A percentile compares a stretch with the other conserved stretches of the same genome.
Conservation (phyloP, 2,329 filamentous ascomycete species). For the Blumeriella jaapii region DNA sequence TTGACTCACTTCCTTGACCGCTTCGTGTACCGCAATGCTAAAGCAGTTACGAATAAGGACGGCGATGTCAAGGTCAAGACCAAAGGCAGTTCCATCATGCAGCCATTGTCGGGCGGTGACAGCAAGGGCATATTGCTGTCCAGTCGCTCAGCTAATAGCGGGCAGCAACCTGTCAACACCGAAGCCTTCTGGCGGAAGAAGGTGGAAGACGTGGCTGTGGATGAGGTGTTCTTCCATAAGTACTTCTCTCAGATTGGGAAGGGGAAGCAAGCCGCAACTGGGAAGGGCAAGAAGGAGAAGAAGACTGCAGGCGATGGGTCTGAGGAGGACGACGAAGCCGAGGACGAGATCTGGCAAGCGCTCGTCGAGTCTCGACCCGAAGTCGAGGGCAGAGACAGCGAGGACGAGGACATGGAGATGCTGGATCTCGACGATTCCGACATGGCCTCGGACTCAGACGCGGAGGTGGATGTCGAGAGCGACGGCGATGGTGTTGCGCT, state of each 20-base stretch:
- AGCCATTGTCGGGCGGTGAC: conserved; percentile 63
- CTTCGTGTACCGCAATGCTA: conserved; percentile 94
- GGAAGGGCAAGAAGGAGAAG: conserved; percentile 45
- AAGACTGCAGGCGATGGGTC: conserved; percentile 33
- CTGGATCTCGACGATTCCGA: conserved; percentile 42
- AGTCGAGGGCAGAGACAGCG: conserved; percentile 54
- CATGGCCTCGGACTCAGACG: conserved; percentile 35
- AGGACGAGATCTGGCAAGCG: conserved; percentile 86
- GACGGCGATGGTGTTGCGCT: conserved; percentile 31
- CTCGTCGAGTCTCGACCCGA: conserved; percentile 73
- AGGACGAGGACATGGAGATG: conserved; percentile 38
- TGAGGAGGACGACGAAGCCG: conserved; percentile 45
- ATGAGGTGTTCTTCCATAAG: conserved; percentile 96
- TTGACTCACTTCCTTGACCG: conserved; percentile 94
- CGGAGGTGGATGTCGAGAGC: conserved; percentile 35
- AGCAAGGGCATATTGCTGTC: conserved; percentile 49
- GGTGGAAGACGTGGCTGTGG: conserved; percentile 72
- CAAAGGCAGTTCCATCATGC: conserved; percentile 93
- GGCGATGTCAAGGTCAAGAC: too few species aligned
- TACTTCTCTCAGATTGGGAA: conserved; percentile 78
- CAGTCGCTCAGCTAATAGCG: conserved; percentile 31
- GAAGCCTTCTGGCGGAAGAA: conserved; percentile 88
- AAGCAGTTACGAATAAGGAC: too few species aligned
- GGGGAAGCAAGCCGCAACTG: conserved; percentile 40
- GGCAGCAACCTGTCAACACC: conserved; percentile 62